Conservation (phyloP, 2,329 filamentous ascomycete genomes). For the Aschersonia sp. region DNA sequence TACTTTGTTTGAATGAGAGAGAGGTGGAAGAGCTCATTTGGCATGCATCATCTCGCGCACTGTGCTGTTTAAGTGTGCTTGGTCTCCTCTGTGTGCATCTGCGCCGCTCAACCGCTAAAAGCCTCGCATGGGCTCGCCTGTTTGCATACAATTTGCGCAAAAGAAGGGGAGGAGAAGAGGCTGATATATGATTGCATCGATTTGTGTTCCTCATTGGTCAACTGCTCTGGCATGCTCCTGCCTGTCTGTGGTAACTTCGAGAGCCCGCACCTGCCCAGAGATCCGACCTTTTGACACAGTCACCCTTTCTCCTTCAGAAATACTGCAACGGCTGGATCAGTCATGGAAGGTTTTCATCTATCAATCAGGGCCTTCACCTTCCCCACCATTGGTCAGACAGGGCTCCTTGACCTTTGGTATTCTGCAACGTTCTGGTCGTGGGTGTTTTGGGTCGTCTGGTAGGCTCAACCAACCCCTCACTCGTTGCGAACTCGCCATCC, state of each 20-base stretch:
- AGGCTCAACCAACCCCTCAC: conserved; percentile 7
- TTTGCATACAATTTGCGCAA: no score
- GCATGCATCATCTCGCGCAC: not conserved
- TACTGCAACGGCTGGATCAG: not conserved
- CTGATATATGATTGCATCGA: not conserved
- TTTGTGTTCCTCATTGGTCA: not conserved
- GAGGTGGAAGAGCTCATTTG: not conserved
- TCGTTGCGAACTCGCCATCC: conserved; percentile 7
- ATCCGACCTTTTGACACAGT: no score
- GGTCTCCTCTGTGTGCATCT: not conserved
- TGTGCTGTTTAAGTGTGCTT: not conserved
- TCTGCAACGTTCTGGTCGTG: conserved; percentile 33
- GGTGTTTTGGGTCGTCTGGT: conserved; percentile 31
- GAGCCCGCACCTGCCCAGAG: not conserved
- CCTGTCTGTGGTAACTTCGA: not conserved
- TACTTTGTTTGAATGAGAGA: not conserved
- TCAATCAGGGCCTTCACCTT: not conserved
- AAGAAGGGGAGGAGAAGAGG: no score
- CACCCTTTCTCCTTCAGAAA: not conserved
- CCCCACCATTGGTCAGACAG: conserved; percentile 2
- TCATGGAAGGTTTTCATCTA: conserved; percentile 1
- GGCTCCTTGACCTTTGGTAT: conserved; percentile 20
- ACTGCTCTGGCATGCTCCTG: not conserved
- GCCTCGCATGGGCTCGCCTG: not conserved
- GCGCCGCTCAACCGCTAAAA: not conserved